Base-by-base conservation (phyloP, 805 yeast species). In the Zygosaccharomyces rouxii region DNA sequence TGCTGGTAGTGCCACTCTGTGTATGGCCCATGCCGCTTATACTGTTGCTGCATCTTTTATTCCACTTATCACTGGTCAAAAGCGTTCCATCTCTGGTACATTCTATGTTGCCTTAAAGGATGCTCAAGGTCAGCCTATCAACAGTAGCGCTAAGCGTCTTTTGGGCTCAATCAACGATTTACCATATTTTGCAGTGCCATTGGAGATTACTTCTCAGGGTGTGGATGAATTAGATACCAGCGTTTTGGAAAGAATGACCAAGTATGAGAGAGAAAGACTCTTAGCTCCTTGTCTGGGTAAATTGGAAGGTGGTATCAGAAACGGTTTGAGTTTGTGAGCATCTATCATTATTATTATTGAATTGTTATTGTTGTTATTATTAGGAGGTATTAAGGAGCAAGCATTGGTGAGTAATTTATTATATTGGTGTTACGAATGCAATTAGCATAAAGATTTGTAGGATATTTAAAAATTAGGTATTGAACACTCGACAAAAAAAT, bases 11-110 rank as follows among this genome's bases (percentile, higher is more conserved):
- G 97, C 97, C 49, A 90, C 98, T 31, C 76, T 90, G 57, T 86
- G 96, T 26, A 92, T 90, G 97, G 97, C 97, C 7, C 85, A 83
- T 60, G 96, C 97, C 30, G 97, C 95, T 30, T 87, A 79, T 74
- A 78, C 83, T 58, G 85, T 89, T 66, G 86, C 89, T 26, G 83
- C 79, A 60, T 67, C 64, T 25, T 61, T 73, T 44, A 53, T 68
- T 22, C 59, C 62, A 28, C 58, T 72, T 13, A 28, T 70, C 18
- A 43, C 62, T 11, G 71, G 71, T n/a, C 59, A 63, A 44, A 49
- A 58, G 5, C 63, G 62, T 16, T 64, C 69, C 25, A 71, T 76
- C 31, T 79, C 78, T 57, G 76, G 80, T 53, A 73, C 80, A 28
- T 78, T 72, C 62, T 72, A 78, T 60, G 72, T 76, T 56, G 69